phyloP scores from a whole-genome alignment of 1,139 yeast species.

The Pichia norvegensis region DNA sequence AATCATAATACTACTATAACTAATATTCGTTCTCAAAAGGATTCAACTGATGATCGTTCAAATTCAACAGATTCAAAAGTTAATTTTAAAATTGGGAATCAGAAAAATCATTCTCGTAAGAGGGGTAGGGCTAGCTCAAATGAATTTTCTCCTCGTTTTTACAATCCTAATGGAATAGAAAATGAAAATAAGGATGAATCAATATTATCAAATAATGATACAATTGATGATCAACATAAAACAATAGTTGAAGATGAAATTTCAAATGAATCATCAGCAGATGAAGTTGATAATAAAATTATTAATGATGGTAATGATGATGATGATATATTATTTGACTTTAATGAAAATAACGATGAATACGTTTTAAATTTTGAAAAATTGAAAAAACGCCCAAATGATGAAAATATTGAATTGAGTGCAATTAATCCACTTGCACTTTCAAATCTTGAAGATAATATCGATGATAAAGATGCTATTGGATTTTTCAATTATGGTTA shows the following conservation, averaged over 20 bases:
- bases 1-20: constrained; percentile 6
- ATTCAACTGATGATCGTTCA: not conserved
- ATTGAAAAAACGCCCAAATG: constrained; percentile 8
- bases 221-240: not conserved
- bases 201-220: not conserved
- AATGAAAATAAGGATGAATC: not conserved
- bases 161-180: constrained; percentile 4
- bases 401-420: constrained; percentile 9
- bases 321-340: not conserved
- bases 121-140: constrained; percentile 1
- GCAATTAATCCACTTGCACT: constrained; percentile 10
- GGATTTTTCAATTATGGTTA: constrained; percentile 14
- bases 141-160: constrained; percentile 6
- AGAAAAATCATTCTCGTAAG: not conserved
- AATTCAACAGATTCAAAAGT: not conserved
- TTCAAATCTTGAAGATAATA: constrained; percentile 12
- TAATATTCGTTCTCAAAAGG: not conserved
- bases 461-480: constrained; percentile 2
- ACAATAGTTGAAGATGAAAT: not conserved
- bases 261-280: constrained; percentile 4
- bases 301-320: not conserved
- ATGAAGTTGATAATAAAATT: not conserved
- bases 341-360: not conserved
- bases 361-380: not conserved
- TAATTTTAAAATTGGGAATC: not conserved